These are phyloP conservation scores for Styphnolobium japonicum DNA, from an alignment of 306 rosid species.

Conservation along the genomic window DNA sequence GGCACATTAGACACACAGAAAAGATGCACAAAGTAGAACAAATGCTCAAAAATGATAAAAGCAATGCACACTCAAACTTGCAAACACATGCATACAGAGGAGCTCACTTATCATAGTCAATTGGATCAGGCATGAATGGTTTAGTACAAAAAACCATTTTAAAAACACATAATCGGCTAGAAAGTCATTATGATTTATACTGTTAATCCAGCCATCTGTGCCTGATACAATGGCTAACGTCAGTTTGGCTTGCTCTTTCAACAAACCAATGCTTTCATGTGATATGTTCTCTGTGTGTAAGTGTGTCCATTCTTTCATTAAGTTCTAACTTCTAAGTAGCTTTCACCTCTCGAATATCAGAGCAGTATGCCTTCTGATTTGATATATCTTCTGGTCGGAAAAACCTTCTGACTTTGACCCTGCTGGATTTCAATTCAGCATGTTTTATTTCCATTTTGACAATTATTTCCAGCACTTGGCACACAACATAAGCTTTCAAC, in stretches of 20 bases:
- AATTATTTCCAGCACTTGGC: constrained; percentile 56
- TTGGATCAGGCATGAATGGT: not conserved
- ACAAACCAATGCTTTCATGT: not conserved
- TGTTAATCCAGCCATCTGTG: not conserved
- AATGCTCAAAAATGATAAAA: not conserved
- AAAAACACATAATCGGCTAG: not conserved
- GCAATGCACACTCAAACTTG: not conserved
- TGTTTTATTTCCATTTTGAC: constrained; percentile 35
- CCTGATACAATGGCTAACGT: not conserved
- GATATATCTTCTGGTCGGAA: constrained; percentile 93
- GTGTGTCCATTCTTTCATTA: not conserved
- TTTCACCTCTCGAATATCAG: constrained; percentile 47
- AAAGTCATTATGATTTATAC: not conserved
- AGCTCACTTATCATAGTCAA: not conserved
- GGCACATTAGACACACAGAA: not conserved
- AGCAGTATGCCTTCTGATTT: constrained; percentile 57
- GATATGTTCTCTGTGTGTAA: not conserved
- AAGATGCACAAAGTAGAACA: constrained; percentile 5
- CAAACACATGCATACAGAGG: not conserved
- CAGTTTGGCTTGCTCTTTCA: not conserved
- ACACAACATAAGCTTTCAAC: constrained; percentile 69
- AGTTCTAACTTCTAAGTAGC: not conserved
- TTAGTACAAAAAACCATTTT: not conserved
- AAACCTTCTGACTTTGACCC: constrained; percentile 78
- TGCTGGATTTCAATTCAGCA: constrained; percentile 38